Conservation (phyloP, 2,329 filamentous ascomycete genomes). For the Reticulascus tulasneorum region DNA sequence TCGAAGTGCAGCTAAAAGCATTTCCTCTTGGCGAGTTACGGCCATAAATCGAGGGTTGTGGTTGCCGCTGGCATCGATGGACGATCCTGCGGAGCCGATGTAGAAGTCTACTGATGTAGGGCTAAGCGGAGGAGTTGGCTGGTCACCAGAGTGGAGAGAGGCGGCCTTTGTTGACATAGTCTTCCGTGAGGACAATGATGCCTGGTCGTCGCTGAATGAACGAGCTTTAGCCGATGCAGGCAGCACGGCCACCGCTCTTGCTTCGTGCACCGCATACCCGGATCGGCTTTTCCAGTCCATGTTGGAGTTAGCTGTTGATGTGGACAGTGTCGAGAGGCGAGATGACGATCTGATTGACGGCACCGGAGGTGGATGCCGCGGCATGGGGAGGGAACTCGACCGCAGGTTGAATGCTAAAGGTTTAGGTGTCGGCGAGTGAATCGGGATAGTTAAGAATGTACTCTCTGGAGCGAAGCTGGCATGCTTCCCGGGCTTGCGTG, state of each 20-base stretch:
- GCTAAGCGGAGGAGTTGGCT: constrained; percentile 47
- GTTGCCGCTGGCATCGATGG: constrained; percentile 26
- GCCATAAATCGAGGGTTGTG: constrained; percentile 48
- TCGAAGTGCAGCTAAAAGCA: constrained; percentile 53
- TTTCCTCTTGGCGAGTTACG: constrained; percentile 55
- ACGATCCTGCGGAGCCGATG: constrained; percentile 34
- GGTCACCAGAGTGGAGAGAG: constrained; percentile 25
- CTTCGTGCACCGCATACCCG: constrained; percentile 32
- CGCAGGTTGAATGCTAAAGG: constrained; percentile 18
- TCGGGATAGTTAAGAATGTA: constrained; percentile 40
- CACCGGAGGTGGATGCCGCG: constrained; percentile 12
- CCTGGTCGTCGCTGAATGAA: neutral
- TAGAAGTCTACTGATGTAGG: constrained; percentile 49
- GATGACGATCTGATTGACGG: constrained; percentile 20
- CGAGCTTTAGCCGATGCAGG: constrained; percentile 14
- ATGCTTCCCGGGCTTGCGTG: constrained; percentile 32
- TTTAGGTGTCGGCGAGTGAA: constrained; percentile 16
- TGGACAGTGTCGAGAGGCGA: constrained; percentile 32
- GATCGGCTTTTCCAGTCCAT: constrained; percentile 27
- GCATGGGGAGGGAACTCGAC: constrained; percentile 23
- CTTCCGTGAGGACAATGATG: neutral
- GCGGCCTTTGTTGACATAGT: constrained; percentile 2
- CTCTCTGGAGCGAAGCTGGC: constrained; percentile 35
- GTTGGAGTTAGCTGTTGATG: constrained; percentile 30
- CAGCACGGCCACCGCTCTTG: constrained; percentile 33